Base-by-base conservation (phyloP, 129 eudicot species). In the Flaveria brownii region DNA sequence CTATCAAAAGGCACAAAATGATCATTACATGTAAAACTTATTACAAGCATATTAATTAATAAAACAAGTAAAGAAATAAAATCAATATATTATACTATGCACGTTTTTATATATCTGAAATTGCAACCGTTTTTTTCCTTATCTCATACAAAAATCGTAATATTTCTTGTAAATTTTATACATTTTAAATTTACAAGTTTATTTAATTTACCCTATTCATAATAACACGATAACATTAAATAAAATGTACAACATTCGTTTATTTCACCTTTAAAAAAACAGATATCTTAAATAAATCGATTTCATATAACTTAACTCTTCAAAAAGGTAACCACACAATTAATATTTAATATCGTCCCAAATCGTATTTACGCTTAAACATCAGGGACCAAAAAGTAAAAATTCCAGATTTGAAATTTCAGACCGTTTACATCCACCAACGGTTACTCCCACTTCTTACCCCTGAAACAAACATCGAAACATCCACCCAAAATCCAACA, bases 361-460 rank as follows among this genome's bases (percentile, higher is more conserved):
- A 17, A 39, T n/a, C 16, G 42, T 9, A 55, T 17, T 17, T 15
- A 15, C 18, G 2, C 46, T 15, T 8, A 30, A 36, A 59, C 33
- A 33, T 12, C 6, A 62, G 76, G 82, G 80, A 46, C 80, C 30
- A 68, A 74, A 74, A 7, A 54, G 79, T 41, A 80, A 66, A 47
- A 25, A 0, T 13, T 55, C 39, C 63, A 80, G 79, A 80, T 80
- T 80, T 80, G 70, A 80, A 80, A 11, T 25, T 73, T 80, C 74
- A 74, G 83, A 80, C 83, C 83, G 83, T 80, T 80, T 65, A 50
- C 46, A 25, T 28, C 78, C 78, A 79, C 83, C 79, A 80, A 80
- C 83, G 79, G 75, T 80, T 80, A 80, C 79, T 56, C 79, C 56
- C 74, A 65, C 77, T 50, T 79, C 78, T 71, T 78, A 71, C 83